Conservation (phyloP, 345 rosid genomes). For the Aurinia saxatilis region DNA sequence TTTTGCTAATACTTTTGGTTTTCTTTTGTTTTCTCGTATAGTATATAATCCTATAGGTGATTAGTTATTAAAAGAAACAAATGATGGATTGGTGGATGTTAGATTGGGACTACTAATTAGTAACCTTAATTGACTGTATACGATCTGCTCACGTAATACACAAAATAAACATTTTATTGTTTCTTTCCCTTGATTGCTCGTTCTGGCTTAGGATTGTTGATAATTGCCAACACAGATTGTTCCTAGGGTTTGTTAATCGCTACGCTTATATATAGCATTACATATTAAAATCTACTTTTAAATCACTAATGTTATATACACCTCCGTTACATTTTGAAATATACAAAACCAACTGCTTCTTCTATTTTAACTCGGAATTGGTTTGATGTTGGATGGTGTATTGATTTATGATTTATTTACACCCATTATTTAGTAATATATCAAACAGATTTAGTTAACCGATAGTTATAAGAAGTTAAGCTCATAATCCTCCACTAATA, state of each 20-base stretch:
- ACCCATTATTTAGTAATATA: too few species aligned
- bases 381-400: too few species aligned
- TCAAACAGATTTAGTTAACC: too few species aligned
- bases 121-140: background rate
- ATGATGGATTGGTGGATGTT: conserved; percentile 8
- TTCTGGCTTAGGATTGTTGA: background rate
- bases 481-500: too few species aligned
- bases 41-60: background rate
- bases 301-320: too few species aligned
- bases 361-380: too few species aligned
- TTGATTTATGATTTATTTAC: too few species aligned
- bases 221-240: background rate
- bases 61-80: background rate
- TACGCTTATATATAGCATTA: background rate
- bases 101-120: conserved; percentile 5
- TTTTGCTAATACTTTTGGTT: background rate
- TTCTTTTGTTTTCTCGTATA: background rate
- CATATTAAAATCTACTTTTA: background rate
- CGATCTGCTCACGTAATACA: background rate
- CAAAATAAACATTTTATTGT: background rate
- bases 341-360: too few species aligned
- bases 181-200: background rate
- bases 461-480: too few species aligned
- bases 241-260: background rate
- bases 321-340: too few species aligned